These are phyloP conservation scores for Arachis stenosperma DNA, from an alignment of 306 rosid species.

Conservation along the genomic window DNA sequence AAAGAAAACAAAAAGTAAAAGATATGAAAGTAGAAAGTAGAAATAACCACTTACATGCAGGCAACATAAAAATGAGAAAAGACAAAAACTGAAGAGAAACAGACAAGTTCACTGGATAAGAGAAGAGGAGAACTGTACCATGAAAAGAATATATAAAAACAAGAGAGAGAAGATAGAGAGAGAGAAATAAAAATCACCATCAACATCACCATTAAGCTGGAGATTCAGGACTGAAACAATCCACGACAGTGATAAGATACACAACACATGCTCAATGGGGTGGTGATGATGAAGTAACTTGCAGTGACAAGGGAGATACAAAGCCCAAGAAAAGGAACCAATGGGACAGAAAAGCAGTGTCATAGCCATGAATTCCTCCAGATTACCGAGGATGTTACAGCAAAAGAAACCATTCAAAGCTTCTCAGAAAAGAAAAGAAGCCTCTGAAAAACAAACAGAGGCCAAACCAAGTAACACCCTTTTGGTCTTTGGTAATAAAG, in stretches of 20 bases:
- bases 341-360: constrained; percentile 65
- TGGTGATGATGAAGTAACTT: constrained; percentile 50
- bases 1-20: background rate
- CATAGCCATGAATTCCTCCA: constrained; percentile 83
- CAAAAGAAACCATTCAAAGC: constrained; percentile 52
- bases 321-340: constrained; percentile 54
- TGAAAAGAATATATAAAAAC: constrained; percentile 19
- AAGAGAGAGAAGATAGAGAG: background rate
- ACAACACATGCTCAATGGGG: constrained; percentile 43
- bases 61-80: constrained; percentile 35
- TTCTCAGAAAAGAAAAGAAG: constrained; percentile 35
- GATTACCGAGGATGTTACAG: constrained; percentile 59
- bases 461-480: constrained; percentile 49
- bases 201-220: constrained; percentile 55
- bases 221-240: constrained; percentile 45
- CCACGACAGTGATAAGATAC: constrained; percentile 44
- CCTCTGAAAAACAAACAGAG: constrained; percentile 45
- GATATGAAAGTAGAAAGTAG: constrained; percentile 27
- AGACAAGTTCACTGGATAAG: constrained; percentile 51
- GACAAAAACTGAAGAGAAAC: constrained; percentile 39
- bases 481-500: constrained; percentile 60
- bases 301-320: constrained; percentile 53
- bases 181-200: constrained; percentile 30
- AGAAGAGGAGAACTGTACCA: constrained; percentile 31
- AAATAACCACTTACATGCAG: constrained; percentile 45